Evolutionary conservation across 176 grass and related monocot genomes (phyloP).

Genomic region (Rhynchospora tenuis): DNA sequence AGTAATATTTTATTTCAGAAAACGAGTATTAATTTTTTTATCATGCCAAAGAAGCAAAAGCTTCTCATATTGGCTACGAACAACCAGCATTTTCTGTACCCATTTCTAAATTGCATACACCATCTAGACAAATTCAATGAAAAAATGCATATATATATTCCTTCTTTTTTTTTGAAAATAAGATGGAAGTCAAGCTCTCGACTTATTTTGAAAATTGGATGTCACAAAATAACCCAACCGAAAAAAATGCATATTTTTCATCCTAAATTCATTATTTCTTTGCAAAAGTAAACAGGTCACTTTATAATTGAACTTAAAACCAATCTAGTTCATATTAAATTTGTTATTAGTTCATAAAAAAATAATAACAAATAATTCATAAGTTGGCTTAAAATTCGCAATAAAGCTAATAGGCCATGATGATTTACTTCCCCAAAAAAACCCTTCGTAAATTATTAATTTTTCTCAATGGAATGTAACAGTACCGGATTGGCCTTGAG

Average conservation of each 20-base stretch:
- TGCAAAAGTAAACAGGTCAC: no score
- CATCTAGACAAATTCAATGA: no score
- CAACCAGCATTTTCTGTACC: not conserved
- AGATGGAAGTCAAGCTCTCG: no score
- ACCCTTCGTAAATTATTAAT: not conserved
- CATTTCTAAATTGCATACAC: no score
- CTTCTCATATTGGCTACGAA: not conserved
- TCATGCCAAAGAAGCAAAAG: not conserved
- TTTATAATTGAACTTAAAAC: not conserved
- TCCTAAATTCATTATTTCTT: no score
- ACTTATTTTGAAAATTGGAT: no score
- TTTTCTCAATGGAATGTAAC: not conserved
- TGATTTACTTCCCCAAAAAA: not conserved
- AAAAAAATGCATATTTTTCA: no score
- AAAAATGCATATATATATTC: no score
- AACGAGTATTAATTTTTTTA: not conserved
- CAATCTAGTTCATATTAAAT: not conserved
- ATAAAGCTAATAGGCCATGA: not conserved
- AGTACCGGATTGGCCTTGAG: constrained; percentile 52
- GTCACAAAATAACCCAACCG: no score
- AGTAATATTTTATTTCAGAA: not conserved
- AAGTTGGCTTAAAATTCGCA: not conserved
- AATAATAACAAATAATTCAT: not conserved
- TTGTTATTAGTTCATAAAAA: not conserved
- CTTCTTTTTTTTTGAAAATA: no score